phyloP scores from a whole-genome alignment of 163 green algal genomes.

The Scenedesmus sp. region DNA sequence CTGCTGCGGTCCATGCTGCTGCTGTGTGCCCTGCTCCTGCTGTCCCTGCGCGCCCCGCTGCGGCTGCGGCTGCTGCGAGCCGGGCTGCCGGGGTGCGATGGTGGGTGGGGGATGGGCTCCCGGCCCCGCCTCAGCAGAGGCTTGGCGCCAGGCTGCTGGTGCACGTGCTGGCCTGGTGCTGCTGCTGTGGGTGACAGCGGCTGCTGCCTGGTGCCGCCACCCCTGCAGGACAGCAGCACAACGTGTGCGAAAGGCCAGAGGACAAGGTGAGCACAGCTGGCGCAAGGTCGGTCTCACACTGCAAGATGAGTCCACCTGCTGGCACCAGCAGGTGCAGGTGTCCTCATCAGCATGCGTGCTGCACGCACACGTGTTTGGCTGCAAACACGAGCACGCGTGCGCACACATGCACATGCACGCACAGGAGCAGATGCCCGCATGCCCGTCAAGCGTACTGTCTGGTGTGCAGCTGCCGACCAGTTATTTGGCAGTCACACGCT shows the following conservation, averaged over 20 bases:
- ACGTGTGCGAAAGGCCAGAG: not conserved
- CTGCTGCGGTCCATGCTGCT: conserved; percentile 15
- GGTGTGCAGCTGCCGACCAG: not conserved
- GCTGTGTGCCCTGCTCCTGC: conserved; percentile 6
- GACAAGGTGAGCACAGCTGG: too few relatives aligned
- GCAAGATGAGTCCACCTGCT: not conserved
- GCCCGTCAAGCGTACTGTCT: not conserved
- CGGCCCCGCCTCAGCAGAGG: not conserved
- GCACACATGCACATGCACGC: too few relatives aligned
- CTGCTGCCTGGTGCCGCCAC: not conserved
- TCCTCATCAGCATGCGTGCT: not conserved
- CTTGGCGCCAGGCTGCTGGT: conserved; percentile 2
- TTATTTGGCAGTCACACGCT: too few relatives aligned
- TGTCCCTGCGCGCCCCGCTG: not conserved
- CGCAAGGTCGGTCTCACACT: too few relatives aligned
- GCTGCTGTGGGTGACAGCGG: not conserved
- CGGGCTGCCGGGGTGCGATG: not conserved
- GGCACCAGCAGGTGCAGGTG: not conserved
- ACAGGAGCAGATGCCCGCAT: not conserved
- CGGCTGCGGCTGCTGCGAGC: conserved; percentile 19
- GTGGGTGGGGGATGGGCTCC: not conserved
- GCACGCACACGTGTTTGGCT: not conserved
- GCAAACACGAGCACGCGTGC: not conserved
- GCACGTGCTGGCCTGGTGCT: not conserved
- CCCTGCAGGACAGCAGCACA: not conserved